Conservation (phyloP, 1,139 yeast genomes). For the Kluyveromyces marxianus region DNA sequence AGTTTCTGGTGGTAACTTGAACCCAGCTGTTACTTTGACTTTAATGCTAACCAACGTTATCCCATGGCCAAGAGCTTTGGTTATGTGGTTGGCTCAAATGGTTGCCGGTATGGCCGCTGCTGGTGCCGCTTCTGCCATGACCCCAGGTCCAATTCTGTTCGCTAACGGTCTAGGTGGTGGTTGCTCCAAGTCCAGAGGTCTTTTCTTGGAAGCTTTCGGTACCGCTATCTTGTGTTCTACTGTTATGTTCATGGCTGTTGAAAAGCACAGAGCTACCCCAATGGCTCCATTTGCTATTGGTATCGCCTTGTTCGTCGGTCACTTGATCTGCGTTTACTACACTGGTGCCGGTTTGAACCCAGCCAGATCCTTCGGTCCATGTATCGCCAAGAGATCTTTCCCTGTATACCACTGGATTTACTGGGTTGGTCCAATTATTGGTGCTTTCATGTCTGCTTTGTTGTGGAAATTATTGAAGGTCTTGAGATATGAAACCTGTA, state of each 20-base stretch:
- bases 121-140: slow-evolving; percentile 81
- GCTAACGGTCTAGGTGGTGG: slow-evolving; percentile 70
- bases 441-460: slow-evolving; percentile 57
- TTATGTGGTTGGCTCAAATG: slow-evolving; percentile 62
- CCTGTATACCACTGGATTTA: slow-evolving; percentile 87
- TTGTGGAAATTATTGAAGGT: slow-evolving; percentile 62
- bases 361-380: slow-evolving; percentile 84
- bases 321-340: slow-evolving; percentile 72
- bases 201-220: slow-evolving; percentile 78
- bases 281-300: slow-evolving; percentile 85
- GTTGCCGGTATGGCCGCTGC: slow-evolving; percentile 91
- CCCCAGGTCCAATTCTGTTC: slow-evolving; percentile 73
- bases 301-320: slow-evolving; percentile 72
- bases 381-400: slow-evolving; percentile 63
- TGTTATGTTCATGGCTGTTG: slow-evolving; percentile 79
- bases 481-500: slow-evolving; percentile 41
- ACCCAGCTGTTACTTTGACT: slow-evolving; percentile 81
- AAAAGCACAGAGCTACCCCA: slow-evolving; percentile 66
- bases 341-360: slow-evolving; percentile 94
- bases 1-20: slow-evolving; percentile 83
- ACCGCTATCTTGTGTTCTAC: slow-evolving; percentile 67
- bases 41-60: slow-evolving; percentile 65
- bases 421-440: slow-evolving; percentile 82
- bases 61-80: slow-evolving; percentile 61
- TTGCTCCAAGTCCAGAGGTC: slow-evolving; percentile 65